Conservation (phyloP, 805 yeast species). For the Kodamaea kaohsiungensis region DNA sequence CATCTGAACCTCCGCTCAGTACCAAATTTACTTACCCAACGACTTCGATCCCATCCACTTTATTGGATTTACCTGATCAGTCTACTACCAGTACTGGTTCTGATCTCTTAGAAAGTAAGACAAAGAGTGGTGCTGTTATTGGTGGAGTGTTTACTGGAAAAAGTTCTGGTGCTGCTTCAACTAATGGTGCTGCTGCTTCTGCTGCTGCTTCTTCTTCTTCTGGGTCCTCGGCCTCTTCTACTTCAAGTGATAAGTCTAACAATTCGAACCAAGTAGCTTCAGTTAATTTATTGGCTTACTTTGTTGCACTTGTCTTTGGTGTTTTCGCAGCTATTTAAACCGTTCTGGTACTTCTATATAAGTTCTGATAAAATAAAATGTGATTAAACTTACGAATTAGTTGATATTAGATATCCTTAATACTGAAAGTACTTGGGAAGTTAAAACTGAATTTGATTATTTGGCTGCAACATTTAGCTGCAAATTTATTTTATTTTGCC, state of each 20-base stretch:
- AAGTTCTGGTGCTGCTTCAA: not conserved
- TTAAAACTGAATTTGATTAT: no score
- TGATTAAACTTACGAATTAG: no score
- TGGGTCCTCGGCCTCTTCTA: not conserved
- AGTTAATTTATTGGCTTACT: not conserved
- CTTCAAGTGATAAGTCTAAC: not conserved
- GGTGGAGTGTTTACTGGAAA: not conserved
- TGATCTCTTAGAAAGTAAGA: not conserved
- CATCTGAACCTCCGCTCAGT: slow-evolving; percentile 4
- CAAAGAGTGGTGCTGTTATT: not conserved
- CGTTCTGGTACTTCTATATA: not conserved
- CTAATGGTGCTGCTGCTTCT: not conserved
- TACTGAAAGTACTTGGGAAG: no score
- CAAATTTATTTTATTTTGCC: no score
- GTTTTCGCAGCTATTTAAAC: not conserved
- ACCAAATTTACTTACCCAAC: not conserved
- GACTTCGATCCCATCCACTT: not conserved
- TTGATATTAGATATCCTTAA: no score
- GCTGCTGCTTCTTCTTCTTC: not conserved
- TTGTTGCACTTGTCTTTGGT: not conserved
- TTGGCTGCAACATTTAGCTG: no score
- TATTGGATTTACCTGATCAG: not conserved
- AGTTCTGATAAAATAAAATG: no score
- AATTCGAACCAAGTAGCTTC: not conserved
- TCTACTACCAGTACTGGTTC: not conserved